A percentile compares a stretch with the other conserved stretches of the same genome.
These are phyloP conservation scores for Colletotrichum higginsianum DNA, from an alignment of 2,329 filamentous ascomycete species.

Conservation along the genomic window DNA sequence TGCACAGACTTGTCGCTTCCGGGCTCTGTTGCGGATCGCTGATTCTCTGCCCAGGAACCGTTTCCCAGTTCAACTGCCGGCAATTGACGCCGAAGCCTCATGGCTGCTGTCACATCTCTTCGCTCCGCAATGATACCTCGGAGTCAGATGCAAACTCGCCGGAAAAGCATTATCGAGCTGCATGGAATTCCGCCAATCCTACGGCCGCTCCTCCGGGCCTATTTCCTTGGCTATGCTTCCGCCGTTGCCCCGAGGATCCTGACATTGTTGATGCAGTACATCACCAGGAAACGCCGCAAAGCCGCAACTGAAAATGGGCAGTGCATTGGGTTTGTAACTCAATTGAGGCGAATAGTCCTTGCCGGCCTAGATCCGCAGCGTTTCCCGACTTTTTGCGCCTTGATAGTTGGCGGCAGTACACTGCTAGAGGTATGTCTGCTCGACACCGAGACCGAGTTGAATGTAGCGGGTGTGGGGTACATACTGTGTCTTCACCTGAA, in stretches of 20 bases:
- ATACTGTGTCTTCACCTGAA: constrained; percentile 14
- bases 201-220: constrained; percentile 71
- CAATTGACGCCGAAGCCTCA: constrained; percentile 34
- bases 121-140: constrained; percentile 63
- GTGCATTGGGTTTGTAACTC: constrained; percentile 49
- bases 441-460: constrained; percentile 20
- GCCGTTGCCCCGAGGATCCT: constrained; percentile 70
- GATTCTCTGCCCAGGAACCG: constrained; percentile 32
- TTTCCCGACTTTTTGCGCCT: constrained; percentile 75
- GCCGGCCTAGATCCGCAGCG: constrained; percentile 68
- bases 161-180: constrained; percentile 40
- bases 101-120: constrained; percentile 27
- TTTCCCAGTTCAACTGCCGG: constrained; percentile 23
- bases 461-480: constrained; percentile 12
- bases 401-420: constrained; percentile 72
- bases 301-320: constrained; percentile 35
- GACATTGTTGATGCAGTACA: constrained; percentile 66
- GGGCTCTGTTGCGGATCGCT: constrained; percentile 29
- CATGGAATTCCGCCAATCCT: constrained; percentile 63
- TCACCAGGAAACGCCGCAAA: constrained; percentile 53
- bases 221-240: constrained; percentile 73
- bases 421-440: constrained; percentile 67
- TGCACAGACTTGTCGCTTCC: constrained; percentile 33
- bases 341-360: constrained; percentile 60
- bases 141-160: constrained; percentile 42